A percentile compares a stretch with the other conserved stretches of the same genome.
phyloP scores from a whole-genome alignment of 352 stramenopile genomes.

The Pythium brassicae region DNA sequence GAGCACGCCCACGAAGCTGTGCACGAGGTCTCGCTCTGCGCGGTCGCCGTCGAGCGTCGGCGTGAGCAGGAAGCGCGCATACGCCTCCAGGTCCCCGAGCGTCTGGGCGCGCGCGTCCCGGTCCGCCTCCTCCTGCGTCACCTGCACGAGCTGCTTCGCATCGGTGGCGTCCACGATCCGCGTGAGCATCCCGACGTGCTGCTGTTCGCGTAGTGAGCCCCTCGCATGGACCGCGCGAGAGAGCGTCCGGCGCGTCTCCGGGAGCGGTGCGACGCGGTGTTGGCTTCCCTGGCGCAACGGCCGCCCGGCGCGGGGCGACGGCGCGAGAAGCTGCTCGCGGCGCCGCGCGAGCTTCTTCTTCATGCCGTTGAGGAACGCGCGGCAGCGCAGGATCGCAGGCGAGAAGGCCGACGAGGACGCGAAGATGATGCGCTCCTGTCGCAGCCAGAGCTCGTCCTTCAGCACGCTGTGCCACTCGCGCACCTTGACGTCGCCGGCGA shows the following conservation, averaged over 20 bases:
- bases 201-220: constrained; percentile 1
- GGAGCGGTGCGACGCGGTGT: not conserved
- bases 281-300: not conserved
- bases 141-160: not conserved
- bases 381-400: constrained; percentile 33
- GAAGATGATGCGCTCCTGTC: constrained; percentile 50
- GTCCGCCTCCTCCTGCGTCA: constrained; percentile 14
- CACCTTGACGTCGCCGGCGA: constrained; percentile 29
- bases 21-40: constrained; percentile 38
- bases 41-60: constrained; percentile 42
- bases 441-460: constrained; percentile 54
- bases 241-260: not conserved
- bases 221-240: constrained; percentile 6
- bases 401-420: constrained; percentile 37
- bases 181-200: constrained; percentile 8
- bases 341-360: constrained; percentile 28
- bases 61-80: constrained; percentile 42
- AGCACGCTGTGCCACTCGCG: constrained; percentile 57
- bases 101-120: constrained; percentile 4
- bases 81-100: constrained; percentile 42
- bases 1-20: constrained; percentile 55
- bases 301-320: not conserved
- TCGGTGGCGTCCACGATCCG: constrained; percentile 1
- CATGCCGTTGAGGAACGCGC: constrained; percentile 60
- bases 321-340: constrained; percentile 15